Percentiles rank a stretch among this genome's conserved stretches.
Conservation (phyloP, 2,329 filamentous ascomycete species). For the Colletotrichum eleusines region DNA sequence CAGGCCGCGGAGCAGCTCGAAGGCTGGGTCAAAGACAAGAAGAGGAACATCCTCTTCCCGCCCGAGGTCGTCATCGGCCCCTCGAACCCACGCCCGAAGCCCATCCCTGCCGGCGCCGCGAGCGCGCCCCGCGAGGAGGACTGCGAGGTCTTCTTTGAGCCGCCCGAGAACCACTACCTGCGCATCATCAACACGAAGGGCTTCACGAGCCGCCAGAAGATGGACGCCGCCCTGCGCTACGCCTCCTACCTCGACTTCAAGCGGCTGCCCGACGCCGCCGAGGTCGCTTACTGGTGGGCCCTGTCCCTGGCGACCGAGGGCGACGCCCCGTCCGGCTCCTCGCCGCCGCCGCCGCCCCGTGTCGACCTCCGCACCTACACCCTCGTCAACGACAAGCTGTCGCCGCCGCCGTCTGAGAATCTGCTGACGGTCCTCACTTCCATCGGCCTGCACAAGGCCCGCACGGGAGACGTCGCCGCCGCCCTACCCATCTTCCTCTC, state of each 20-base stretch:
- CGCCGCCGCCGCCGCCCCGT: slow-evolving; percentile 44
- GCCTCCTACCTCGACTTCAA: slow-evolving; percentile 89
- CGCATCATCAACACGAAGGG: slow-evolving; percentile 85
- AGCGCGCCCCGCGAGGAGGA: slow-evolving; percentile 80
- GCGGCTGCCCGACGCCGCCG: slow-evolving; percentile 71
- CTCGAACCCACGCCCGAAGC: slow-evolving; percentile 83
- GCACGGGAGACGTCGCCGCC: slow-evolving; percentile 71
- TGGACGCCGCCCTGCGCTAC: slow-evolving; percentile 86
- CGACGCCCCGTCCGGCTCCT: slow-evolving; percentile 51
- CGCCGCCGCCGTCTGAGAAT: slow-evolving; percentile 76
- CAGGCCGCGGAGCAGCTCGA: slow-evolving; percentile 85
- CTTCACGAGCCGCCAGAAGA: slow-evolving; percentile 80
- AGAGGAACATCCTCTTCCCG: slow-evolving; percentile 75
- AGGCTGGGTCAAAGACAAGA: slow-evolving; percentile 79
- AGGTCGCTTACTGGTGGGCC: slow-evolving; percentile 80
- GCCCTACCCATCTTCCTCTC: slow-evolving; percentile 90
- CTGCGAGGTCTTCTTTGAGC: slow-evolving; percentile 75
- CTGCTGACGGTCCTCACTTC: slow-evolving; percentile 81
- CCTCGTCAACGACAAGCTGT: slow-evolving; percentile 71
- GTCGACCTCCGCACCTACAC: slow-evolving; percentile 74
- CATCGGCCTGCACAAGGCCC: slow-evolving; percentile 82
- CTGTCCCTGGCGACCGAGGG: slow-evolving; percentile 77
- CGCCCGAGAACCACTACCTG: slow-evolving; percentile 83
- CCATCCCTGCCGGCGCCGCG: slow-evolving; percentile 73
- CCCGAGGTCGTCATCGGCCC: slow-evolving; percentile 82